phyloP scores from a whole-genome alignment of 306 rosid species.

The Acacia crassicarpa region DNA sequence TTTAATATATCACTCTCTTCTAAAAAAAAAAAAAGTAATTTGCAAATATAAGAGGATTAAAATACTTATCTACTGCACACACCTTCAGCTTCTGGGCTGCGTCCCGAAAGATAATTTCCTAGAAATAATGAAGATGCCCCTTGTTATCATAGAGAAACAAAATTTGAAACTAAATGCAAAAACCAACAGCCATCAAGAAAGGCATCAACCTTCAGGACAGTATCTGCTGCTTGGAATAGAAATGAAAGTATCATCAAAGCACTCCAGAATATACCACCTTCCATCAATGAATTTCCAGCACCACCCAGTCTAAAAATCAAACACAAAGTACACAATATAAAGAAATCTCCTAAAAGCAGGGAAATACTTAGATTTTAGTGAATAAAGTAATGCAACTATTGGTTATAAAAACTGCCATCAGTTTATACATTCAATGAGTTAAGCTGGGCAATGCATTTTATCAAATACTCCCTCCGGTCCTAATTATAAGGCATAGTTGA shows the following conservation, averaged over 20 bases:
- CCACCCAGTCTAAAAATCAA: background rate
- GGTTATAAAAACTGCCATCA: background rate
- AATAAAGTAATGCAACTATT: background rate
- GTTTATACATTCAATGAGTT: background rate
- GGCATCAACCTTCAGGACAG: slow-evolving; percentile 73
- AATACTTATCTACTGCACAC: slow-evolving; percentile 4
- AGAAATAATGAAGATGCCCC: slow-evolving; percentile 36
- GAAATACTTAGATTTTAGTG: background rate
- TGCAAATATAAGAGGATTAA: slow-evolving; percentile 17
- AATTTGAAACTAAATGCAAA: slow-evolving; percentile 22
- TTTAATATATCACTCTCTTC: slow-evolving; percentile 6
- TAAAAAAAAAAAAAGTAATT: slow-evolving; percentile 1
- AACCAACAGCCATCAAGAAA: slow-evolving; percentile 21
- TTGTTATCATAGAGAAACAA: slow-evolving; percentile 30
- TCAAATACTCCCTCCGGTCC: too few relatives aligned
- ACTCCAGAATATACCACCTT: slow-evolving; percentile 88
- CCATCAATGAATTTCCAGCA: slow-evolving; percentile 76
- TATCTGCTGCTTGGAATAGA: slow-evolving; percentile 86
- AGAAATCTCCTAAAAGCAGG: background rate
- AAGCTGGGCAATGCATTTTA: background rate
- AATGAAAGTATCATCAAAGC: slow-evolving; percentile 85
- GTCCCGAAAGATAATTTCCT: slow-evolving; percentile 79
- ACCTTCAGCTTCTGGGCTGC: slow-evolving; percentile 68
- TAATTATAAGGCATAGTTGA: too few relatives aligned
- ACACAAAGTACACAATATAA: background rate